Conservation (phyloP, 2,329 filamentous ascomycete genomes). For the Penicillium sp. region DNA sequence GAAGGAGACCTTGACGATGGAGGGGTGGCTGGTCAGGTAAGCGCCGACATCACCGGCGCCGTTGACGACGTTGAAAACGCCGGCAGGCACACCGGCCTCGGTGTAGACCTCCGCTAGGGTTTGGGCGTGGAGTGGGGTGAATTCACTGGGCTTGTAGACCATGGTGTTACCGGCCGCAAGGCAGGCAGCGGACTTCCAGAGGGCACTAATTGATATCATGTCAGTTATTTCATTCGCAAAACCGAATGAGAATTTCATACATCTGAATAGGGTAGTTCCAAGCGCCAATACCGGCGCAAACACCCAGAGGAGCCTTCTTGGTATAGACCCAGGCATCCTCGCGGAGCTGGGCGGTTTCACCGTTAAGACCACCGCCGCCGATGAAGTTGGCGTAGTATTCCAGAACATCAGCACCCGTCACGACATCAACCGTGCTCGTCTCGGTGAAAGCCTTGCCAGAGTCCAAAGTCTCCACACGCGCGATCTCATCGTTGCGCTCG, state of each 20-base stretch:
- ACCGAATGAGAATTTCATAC: conserved; percentile 30
- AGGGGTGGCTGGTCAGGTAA: conserved; percentile 71
- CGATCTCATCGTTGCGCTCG: conserved; percentile 77
- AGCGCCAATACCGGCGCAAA: conserved; percentile 84
- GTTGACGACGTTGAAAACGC: conserved; percentile 87
- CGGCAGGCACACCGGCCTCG: conserved; percentile 77
- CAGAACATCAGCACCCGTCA: conserved; percentile 81
- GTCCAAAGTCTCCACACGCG: conserved; percentile 78
- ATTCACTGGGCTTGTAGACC: conserved; percentile 89
- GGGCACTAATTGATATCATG: conserved; percentile 57
- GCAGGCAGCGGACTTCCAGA: conserved; percentile 88
- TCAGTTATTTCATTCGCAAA: not conserved
- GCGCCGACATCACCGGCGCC: conserved; percentile 78
- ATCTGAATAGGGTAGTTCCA: conserved; percentile 96
- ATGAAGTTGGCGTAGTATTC: conserved; percentile 85
- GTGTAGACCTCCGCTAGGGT: conserved; percentile 75
- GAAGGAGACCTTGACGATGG: conserved; percentile 84
- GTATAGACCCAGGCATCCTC: conserved; percentile 82
- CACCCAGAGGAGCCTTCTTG: conserved; percentile 78
- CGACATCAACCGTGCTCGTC: conserved; percentile 80
- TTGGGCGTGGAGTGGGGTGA: conserved; percentile 80
- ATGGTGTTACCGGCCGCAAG: conserved; percentile 86
- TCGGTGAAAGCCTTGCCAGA: conserved; percentile 86
- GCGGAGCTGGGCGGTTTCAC: conserved; percentile 75
- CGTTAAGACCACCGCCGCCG: conserved; percentile 76